Evolutionary conservation across 2,329 filamentous ascomycete species (phyloP).

Genomic region (Pleoardoris graminearum): DNA sequence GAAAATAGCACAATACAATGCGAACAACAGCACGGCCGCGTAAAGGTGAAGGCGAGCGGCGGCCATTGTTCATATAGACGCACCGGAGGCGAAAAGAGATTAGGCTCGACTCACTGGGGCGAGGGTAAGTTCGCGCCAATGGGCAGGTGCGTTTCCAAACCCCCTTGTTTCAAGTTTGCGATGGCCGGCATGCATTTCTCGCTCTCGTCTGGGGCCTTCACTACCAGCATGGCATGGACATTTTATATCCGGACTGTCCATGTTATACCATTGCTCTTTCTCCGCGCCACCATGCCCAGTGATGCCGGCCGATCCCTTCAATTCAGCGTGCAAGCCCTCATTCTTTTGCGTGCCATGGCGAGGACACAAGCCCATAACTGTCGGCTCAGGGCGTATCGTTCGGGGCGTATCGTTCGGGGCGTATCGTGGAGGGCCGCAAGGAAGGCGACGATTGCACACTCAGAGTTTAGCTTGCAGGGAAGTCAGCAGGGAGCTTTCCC

Average conservation of each 20-base stretch:
- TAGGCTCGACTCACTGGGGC: constrained; percentile 28
- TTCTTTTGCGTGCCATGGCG: constrained; percentile 33
- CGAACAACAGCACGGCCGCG: constrained; percentile 38
- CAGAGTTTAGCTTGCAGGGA: constrained; percentile 25
- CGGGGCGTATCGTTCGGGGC: constrained; percentile 22
- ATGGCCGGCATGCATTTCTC: constrained; percentile 32
- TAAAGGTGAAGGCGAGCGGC: constrained; percentile 26
- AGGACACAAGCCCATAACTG: constrained; percentile 27
- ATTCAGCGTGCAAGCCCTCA: constrained; percentile 28
- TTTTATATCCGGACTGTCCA: constrained; percentile 33
- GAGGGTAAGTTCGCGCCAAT: constrained; percentile 34
- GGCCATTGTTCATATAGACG: constrained; percentile 39
- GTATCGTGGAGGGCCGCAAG: constrained; percentile 21
- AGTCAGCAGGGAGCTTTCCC: constrained; percentile 24
- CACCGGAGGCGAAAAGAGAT: constrained; percentile 17
- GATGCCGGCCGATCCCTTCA: constrained; percentile 21
- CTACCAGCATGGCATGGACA: constrained; percentile 29
- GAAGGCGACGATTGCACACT: constrained; percentile 29
- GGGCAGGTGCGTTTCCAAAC: constrained; percentile 25
- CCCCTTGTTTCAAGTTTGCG: constrained; percentile 44
- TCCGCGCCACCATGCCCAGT: constrained; percentile 26
- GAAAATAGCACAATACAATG: constrained; percentile 33
- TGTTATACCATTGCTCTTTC: constrained; percentile 25
- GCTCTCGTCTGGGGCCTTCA: constrained; percentile 30
- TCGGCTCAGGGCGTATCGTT: constrained; percentile 23